These are phyloP conservation scores for Jasminum sambac DNA, from an alignment of 257 asterid species.

Conservation along the genomic window DNA sequence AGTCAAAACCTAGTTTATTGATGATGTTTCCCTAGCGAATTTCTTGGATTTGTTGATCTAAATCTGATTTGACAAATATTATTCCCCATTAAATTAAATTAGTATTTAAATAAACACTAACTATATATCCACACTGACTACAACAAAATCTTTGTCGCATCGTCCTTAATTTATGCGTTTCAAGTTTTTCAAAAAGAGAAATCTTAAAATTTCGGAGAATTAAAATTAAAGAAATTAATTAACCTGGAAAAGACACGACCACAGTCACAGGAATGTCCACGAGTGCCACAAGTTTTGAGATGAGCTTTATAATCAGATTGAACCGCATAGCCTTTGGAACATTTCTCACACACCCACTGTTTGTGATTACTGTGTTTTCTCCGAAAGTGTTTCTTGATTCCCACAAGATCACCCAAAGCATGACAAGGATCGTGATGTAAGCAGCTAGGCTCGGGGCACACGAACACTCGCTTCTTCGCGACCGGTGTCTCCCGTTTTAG, in stretches of 20 bases:
- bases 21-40: slow-evolving; percentile 29
- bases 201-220: no score
- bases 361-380: slow-evolving; percentile 65
- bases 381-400: slow-evolving; percentile 68
- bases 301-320: slow-evolving; percentile 74
- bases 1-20: slow-evolving; percentile 39
- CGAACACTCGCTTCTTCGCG: slow-evolving; percentile 59
- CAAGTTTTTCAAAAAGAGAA: no score
- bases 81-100: slow-evolving; percentile 7
- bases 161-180: no score
- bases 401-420: slow-evolving; percentile 78
- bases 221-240: neutral
- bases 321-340: slow-evolving; percentile 71
- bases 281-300: slow-evolving; percentile 72
- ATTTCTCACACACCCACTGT: slow-evolving; percentile 67
- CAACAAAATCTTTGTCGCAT: slow-evolving; percentile 33
- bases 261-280: slow-evolving; percentile 72
- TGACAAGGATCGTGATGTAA: slow-evolving; percentile 75
- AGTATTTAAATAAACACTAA: neutral
- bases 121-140: slow-evolving; percentile 52
- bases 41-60: slow-evolving; percentile 28
- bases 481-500: slow-evolving; percentile 52
- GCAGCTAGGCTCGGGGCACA: slow-evolving; percentile 73
- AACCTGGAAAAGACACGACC: slow-evolving; percentile 71
- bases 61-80: slow-evolving; percentile 30